A percentile compares a stretch with the other conserved stretches of the same genome.
phyloP scores from a whole-genome alignment of 2,329 filamentous ascomycete species.

The Capronia coronata region DNA sequence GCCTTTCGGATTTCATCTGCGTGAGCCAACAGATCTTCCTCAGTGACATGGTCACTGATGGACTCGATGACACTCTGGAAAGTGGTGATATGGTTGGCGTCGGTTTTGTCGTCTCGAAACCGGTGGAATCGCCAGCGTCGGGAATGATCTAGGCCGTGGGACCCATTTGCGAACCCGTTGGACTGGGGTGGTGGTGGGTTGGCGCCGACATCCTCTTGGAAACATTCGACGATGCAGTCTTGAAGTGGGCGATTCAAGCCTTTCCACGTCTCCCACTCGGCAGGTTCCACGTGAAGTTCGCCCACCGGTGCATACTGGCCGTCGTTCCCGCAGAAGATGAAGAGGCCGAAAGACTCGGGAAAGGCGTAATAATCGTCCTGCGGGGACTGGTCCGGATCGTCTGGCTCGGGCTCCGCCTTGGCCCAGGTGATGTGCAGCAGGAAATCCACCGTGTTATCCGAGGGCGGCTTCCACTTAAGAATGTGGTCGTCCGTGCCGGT shows the following conservation, averaged over 20 bases:
- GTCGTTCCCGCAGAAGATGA: constrained; percentile 58
- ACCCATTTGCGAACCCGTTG: constrained; percentile 6
- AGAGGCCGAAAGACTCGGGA: constrained; percentile 62
- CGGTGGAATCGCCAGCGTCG: constrained; percentile 71
- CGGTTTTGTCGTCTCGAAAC: constrained; percentile 85
- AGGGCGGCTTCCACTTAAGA: constrained; percentile 93
- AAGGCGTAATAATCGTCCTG: constrained; percentile 73
- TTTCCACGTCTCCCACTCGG: constrained; percentile 83
- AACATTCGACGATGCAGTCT: constrained; percentile 84
- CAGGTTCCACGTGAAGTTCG: constrained; percentile 60
- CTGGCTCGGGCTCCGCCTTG: constrained; percentile 58
- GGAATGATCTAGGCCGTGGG: not conserved
- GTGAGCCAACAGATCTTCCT: constrained; percentile 68
- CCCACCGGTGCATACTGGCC: constrained; percentile 60
- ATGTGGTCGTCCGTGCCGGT: constrained; percentile 90
- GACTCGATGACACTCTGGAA: constrained; percentile 77
- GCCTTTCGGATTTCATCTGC: constrained; percentile 67
- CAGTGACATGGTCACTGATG: constrained; percentile 76
- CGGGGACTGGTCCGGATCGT: constrained; percentile 60
- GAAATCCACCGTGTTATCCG: constrained; percentile 95
- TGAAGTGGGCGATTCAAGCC: constrained; percentile 66
- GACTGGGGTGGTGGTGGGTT: not conserved
- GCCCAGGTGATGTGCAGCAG: constrained; percentile 72
- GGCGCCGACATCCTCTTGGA: constrained; percentile 51
- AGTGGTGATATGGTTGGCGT: constrained; percentile 81